phyloP scores from a whole-genome alignment of 2,329 filamentous ascomycete genomes.

The Laburnicola sp. region DNA sequence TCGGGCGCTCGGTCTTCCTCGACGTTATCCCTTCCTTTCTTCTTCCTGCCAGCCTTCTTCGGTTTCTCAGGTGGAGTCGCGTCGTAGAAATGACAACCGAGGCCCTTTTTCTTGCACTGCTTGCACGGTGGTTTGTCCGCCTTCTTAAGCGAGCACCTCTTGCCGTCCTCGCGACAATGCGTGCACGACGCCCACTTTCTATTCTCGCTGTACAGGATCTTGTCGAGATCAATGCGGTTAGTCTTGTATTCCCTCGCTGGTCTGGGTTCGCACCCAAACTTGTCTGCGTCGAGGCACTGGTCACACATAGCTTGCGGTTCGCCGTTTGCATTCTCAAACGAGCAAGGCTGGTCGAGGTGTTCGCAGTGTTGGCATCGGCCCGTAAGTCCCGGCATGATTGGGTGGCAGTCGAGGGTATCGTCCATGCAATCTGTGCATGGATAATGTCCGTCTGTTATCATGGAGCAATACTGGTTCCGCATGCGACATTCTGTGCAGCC shows the following conservation, averaged over 20 bases:
- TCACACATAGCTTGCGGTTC: conserved; percentile 15
- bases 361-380: conserved; percentile 37
- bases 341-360: conserved; percentile 20
- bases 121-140: conserved; percentile 38
- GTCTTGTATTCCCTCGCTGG: neutral
- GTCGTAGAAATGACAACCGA: conserved; percentile 35
- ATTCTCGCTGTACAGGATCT: conserved; percentile 22
- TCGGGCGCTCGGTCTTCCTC: neutral
- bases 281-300: conserved; percentile 6
- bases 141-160: conserved; percentile 39
- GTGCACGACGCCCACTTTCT: conserved; percentile 30
- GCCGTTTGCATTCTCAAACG: conserved; percentile 21
- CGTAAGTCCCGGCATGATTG: conserved; percentile 39
- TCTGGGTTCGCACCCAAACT: neutral
- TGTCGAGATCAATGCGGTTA: conserved; percentile 25
- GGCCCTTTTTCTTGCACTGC: conserved; percentile 28
- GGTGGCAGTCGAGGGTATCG: conserved; percentile 33
- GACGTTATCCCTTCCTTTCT: conserved; percentile 5
- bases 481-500: conserved; percentile 42
- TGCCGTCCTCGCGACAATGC: conserved; percentile 31
- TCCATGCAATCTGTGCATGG: conserved; percentile 27
- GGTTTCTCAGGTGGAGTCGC: conserved; percentile 1
- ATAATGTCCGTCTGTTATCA: conserved; percentile 34
- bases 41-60: conserved; percentile 10
- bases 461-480: conserved; percentile 26